Evolutionary conservation across 768 basidiomycete genomes (phyloP).

Genomic region (Porphyrellus cyaneotinctus): DNA sequence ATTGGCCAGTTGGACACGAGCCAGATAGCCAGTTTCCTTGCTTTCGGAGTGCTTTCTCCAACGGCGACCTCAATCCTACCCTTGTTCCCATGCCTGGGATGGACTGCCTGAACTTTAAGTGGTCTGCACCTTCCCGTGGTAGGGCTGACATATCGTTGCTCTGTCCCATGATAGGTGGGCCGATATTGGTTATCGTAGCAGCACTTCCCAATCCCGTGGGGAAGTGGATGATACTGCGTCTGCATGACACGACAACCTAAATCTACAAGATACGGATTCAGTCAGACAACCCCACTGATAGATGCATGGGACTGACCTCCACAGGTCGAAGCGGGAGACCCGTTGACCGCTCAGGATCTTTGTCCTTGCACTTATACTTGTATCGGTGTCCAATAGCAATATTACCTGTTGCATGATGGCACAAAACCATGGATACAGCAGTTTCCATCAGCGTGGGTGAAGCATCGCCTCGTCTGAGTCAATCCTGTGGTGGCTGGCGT

Average conservation of each 20-base stretch:
- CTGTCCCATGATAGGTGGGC: conserved; percentile 7
- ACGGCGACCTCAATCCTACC: not conserved
- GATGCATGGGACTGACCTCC: too few relatives aligned
- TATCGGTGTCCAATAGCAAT: too few relatives aligned
- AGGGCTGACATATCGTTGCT: conserved; percentile 23
- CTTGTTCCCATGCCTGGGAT: not conserved
- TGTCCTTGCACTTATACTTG: conserved; percentile 4
- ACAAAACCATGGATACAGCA: too few relatives aligned
- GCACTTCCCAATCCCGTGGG: too few relatives aligned
- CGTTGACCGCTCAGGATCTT: too few relatives aligned
- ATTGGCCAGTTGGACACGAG: conserved; percentile 4
- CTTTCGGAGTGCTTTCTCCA: not conserved
- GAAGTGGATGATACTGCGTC: too few relatives aligned
- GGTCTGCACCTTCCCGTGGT: conserved; percentile 22
- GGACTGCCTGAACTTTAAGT: conserved; percentile 23
- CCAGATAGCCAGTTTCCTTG: conserved; percentile 19
- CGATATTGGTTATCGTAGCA: conserved; percentile 21
- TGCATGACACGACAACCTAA: not conserved
- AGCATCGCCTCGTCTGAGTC: too few relatives aligned
- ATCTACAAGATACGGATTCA: conserved; percentile 1
- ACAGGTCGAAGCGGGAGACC: not conserved
- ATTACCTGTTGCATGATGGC: too few relatives aligned
- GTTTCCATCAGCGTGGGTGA: too few relatives aligned
- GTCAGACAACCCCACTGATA: not conserved
- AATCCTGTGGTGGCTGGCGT: too few relatives aligned